phyloP scores from a whole-genome alignment of 208 protist species.

The Strigomonas oncopelti region DNA sequence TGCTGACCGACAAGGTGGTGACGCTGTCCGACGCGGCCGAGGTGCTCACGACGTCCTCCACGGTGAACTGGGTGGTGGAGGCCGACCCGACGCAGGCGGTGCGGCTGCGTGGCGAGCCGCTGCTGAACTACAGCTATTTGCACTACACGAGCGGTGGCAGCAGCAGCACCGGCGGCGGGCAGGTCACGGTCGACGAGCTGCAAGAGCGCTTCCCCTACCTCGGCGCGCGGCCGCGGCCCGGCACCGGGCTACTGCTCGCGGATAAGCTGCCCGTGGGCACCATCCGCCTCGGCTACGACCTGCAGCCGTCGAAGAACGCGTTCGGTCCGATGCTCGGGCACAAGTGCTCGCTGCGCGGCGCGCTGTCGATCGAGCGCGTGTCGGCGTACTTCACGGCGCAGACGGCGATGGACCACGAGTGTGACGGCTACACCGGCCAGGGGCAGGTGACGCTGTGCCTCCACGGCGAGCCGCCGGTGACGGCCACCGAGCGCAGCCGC shows the following conservation, averaged over 20 bases:
- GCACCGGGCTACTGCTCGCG: constrained; percentile 40
- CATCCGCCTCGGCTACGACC: constrained; percentile 58
- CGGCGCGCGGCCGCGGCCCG: constrained; percentile 30
- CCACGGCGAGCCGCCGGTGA: constrained; percentile 32
- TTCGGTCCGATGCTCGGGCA: constrained; percentile 76
- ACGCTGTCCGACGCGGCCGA: constrained; percentile 64
- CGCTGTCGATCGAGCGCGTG: constrained; percentile 71
- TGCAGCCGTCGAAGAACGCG: constrained; percentile 55
- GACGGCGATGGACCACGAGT: constrained; percentile 80
- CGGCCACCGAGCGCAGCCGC: not conserved
- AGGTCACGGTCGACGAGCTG: constrained; percentile 11
- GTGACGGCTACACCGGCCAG: constrained; percentile 75
- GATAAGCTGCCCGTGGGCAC: constrained; percentile 56
- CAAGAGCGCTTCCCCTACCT: constrained; percentile 33
- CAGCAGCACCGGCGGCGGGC: constrained; percentile 3
- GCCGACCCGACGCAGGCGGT: constrained; percentile 5
- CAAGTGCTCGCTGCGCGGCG: constrained; percentile 34
- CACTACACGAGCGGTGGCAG: constrained; percentile 1
- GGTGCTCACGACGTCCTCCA: constrained; percentile 64
- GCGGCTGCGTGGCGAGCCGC: constrained; percentile 16
- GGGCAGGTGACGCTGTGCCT: constrained; percentile 74
- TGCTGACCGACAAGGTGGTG: constrained; percentile 54
- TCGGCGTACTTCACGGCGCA: constrained; percentile 67
- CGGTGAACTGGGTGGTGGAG: constrained; percentile 54
- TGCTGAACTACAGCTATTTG: constrained; percentile 30